These are phyloP conservation scores for Ophiocordyceps sinensis DNA, from an alignment of 2,329 filamentous ascomycete species.

Conservation along the genomic window DNA sequence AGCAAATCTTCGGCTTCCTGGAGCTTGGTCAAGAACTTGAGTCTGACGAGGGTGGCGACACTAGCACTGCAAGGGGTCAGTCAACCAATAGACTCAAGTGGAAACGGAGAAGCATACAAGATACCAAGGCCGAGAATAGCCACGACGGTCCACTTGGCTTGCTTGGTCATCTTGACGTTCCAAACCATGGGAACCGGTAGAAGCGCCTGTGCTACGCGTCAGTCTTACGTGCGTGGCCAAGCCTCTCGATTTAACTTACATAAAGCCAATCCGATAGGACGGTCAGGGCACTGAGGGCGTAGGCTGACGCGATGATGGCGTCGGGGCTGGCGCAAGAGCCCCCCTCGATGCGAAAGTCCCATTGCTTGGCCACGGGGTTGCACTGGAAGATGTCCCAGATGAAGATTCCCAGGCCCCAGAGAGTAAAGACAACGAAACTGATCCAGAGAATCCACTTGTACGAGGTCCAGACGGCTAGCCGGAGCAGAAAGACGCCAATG, in stretches of 20 bases:
- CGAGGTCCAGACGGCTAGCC: constrained; percentile 27
- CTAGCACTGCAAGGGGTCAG: constrained; percentile 25
- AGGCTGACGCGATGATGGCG: constrained; percentile 32
- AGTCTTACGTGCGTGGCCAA: background rate
- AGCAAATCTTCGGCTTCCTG: constrained; percentile 30
- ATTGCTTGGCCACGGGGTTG: constrained; percentile 32
- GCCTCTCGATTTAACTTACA: constrained; percentile 13
- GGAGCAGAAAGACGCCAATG: constrained; percentile 36
- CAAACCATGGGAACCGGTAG: constrained; percentile 40
- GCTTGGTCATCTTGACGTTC: constrained; percentile 36
- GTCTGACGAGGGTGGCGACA: constrained; percentile 36
- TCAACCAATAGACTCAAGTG: background rate
- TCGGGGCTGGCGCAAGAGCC: constrained; percentile 27
- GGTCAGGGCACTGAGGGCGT: constrained; percentile 36
- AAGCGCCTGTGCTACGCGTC: constrained; percentile 21
- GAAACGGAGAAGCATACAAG: constrained; percentile 21
- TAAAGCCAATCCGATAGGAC: constrained; percentile 41
- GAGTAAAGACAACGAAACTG: constrained; percentile 28
- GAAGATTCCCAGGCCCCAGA: constrained; percentile 33
- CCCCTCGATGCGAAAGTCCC: constrained; percentile 33
- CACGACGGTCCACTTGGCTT: constrained; percentile 36
- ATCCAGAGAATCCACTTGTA: constrained; percentile 33
- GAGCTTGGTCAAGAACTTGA: constrained; percentile 32
- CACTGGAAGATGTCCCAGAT: constrained; percentile 40
- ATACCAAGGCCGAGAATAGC: constrained; percentile 33